A percentile compares a stretch with the other conserved stretches of the same genome.
phyloP scores from a whole-genome alignment of 1,284 basidiomycete species.

The Pascua sp. region DNA sequence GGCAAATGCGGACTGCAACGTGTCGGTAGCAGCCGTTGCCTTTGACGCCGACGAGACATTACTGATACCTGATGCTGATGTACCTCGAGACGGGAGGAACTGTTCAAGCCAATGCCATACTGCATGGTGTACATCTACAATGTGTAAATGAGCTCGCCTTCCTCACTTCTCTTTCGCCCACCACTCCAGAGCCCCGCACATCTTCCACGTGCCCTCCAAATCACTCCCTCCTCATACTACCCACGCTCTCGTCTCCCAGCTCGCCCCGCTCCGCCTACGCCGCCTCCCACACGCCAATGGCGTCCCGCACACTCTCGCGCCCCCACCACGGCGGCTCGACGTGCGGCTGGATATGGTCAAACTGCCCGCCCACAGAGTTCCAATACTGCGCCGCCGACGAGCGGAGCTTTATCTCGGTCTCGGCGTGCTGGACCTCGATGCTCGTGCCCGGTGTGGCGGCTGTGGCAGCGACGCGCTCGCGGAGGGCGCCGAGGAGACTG shows the following conservation, averaged over 20 bases:
- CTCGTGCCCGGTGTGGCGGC: background rate
- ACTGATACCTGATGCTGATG: too few species aligned
- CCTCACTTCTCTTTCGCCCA: too few species aligned
- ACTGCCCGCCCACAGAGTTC: slow-evolving; percentile 8
- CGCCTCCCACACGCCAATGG: slow-evolving; percentile 23
- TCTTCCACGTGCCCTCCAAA: too few species aligned
- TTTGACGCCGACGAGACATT: too few species aligned
- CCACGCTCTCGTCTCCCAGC: background rate
- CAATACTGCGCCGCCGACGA: slow-evolving; percentile 25
- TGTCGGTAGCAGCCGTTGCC: too few species aligned
- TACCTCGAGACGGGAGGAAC: too few species aligned
- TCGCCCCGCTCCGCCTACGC: background rate
- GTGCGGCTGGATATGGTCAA: slow-evolving; percentile 7
- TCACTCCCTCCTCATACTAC: background rate
- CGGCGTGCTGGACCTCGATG: background rate
- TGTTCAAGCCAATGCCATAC: too few species aligned
- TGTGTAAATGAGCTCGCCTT: too few species aligned
- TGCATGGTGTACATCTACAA: too few species aligned
- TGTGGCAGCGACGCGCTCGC: slow-evolving; percentile 9
- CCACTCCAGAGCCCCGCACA: too few species aligned
- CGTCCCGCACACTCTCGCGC: slow-evolving; percentile 25
- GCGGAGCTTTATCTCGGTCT: slow-evolving; percentile 21
- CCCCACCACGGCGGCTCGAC: slow-evolving; percentile 21
- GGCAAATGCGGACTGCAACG: too few species aligned
- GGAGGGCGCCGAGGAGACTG: slow-evolving; percentile 24